Conservation (phyloP, 345 rosid genomes). For the Eutrema japonicum region DNA sequence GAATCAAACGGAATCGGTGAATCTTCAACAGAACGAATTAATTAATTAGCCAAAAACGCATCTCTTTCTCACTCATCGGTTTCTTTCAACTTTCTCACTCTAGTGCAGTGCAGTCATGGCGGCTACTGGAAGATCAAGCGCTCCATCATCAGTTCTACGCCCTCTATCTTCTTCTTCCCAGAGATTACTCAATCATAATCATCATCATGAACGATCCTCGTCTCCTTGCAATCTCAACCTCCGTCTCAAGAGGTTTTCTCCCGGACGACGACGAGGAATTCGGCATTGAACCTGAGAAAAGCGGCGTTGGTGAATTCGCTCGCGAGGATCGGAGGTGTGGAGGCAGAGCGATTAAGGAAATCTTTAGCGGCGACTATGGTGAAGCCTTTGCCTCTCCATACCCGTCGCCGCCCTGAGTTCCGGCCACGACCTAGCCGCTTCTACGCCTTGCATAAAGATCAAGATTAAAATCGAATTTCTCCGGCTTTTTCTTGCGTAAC, state of each 20-base stretch:
- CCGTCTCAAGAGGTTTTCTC: neutral
- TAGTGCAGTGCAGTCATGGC: conserved; percentile 20
- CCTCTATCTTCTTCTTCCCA: conserved; percentile 31
- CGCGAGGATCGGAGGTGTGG: conserved; percentile 70
- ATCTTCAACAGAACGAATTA: conserved; percentile 3
- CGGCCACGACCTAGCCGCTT: conserved; percentile 80
- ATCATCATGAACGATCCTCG: conserved; percentile 8
- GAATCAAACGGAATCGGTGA: conserved; percentile 28
- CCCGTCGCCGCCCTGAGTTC: conserved; percentile 57
- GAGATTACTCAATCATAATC: conserved; percentile 7
- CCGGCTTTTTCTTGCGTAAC: conserved; percentile 12
- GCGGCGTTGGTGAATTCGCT: conserved; percentile 82
- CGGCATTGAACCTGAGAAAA: conserved; percentile 45
- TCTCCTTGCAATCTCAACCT: conserved; percentile 34
- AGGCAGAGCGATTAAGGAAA: conserved; percentile 65
- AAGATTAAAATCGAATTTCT: conserved; percentile 24
- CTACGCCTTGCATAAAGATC: conserved; percentile 52
- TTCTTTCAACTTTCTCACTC: neutral
- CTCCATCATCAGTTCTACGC: conserved; percentile 27
- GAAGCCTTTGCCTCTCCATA: conserved; percentile 60
- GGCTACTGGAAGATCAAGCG: conserved; percentile 35
- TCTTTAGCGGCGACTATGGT: conserved; percentile 54
- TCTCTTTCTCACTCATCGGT: neutral
- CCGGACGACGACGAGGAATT: neutral
- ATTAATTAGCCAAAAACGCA: conserved; percentile 21